phyloP scores from a whole-genome alignment of 495 filamentous ascomycete genomes.

The Aspergillus panamensis region DNA sequence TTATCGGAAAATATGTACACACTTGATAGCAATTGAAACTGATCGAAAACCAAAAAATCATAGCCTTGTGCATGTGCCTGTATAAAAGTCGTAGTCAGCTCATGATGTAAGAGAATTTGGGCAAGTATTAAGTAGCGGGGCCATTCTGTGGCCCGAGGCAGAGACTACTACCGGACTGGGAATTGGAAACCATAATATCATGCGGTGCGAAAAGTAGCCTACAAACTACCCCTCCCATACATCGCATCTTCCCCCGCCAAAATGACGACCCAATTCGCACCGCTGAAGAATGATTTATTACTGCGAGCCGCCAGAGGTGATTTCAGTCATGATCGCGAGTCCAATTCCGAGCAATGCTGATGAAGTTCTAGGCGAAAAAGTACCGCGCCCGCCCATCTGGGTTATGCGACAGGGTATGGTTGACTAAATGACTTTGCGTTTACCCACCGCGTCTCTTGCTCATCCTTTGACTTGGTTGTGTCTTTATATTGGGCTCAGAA shows the following conservation, averaged over 20 bases:
- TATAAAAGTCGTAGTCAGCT: not conserved
- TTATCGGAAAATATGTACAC: too few relatives aligned
- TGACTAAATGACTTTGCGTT: not conserved
- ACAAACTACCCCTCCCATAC: conserved; percentile 18
- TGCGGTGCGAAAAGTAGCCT: not conserved
- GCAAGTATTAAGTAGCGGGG: conserved; percentile 3
- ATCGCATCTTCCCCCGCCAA: conserved; percentile 27
- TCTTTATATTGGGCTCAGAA: not conserved
- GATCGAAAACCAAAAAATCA: not conserved
- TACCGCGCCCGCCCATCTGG: conserved; percentile 93
- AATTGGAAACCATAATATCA: not conserved
- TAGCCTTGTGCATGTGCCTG: not conserved
- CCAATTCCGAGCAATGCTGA: conserved; percentile 22
- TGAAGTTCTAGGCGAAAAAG: conserved; percentile 66
- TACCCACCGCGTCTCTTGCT: not conserved
- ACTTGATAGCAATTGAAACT: too few relatives aligned
- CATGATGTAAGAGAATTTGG: not conserved
- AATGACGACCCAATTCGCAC: conserved; percentile 67
- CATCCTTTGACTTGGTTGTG: not conserved
- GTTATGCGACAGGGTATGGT: conserved; percentile 92
- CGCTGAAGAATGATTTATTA: conserved; percentile 86
- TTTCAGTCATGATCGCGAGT: conserved; percentile 13
- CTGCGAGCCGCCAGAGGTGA: conserved; percentile 84
- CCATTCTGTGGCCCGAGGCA: conserved; percentile 19
- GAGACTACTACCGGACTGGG: conserved; percentile 7